These are phyloP conservation scores for Corinectria fuckeliana DNA, from an alignment of 2,329 filamentous ascomycete species.

Conservation along the genomic window DNA sequence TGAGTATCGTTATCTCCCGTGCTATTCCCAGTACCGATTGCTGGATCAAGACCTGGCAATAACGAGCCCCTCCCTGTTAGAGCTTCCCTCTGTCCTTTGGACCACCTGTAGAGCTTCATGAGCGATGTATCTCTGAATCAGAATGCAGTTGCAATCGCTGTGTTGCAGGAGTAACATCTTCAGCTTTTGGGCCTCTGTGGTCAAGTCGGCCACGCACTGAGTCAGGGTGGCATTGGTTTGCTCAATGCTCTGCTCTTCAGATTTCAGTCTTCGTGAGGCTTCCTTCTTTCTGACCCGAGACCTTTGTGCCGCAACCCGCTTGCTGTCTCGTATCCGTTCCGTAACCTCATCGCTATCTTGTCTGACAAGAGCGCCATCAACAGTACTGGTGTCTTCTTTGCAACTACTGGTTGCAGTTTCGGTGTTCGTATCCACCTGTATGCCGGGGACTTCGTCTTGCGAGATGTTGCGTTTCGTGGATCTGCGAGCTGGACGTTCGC, in stretches of 20 bases:
- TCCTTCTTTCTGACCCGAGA: neutral
- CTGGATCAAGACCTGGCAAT: neutral
- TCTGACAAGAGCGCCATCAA: neutral
- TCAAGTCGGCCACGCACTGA: neutral
- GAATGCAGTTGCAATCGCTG: constrained; percentile 21
- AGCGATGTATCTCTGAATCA: constrained; percentile 29
- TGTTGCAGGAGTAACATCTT: constrained; percentile 27
- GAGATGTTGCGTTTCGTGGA: neutral
- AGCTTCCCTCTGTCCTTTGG: neutral
- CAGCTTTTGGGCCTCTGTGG: constrained; percentile 15
- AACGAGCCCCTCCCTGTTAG: neutral
- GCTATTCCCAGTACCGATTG: neutral
- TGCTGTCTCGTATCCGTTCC: neutral
- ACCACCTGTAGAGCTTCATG: constrained; percentile 2
- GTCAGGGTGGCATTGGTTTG: neutral
- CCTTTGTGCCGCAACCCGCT: neutral
- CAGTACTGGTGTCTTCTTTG: neutral
- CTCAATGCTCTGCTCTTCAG: neutral
- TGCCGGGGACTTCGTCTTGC: neutral
- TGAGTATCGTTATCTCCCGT: neutral
- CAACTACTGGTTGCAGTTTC: neutral
- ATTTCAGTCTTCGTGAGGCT: neutral
- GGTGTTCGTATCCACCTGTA: neutral
- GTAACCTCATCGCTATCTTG: neutral
- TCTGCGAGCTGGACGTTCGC: neutral